Evolutionary conservation across 371 early-diverging fungal genomes (phyloP), one percentile per base, ranked within the genome.

Genomic region (Actinomortierella wolfii): DNA sequence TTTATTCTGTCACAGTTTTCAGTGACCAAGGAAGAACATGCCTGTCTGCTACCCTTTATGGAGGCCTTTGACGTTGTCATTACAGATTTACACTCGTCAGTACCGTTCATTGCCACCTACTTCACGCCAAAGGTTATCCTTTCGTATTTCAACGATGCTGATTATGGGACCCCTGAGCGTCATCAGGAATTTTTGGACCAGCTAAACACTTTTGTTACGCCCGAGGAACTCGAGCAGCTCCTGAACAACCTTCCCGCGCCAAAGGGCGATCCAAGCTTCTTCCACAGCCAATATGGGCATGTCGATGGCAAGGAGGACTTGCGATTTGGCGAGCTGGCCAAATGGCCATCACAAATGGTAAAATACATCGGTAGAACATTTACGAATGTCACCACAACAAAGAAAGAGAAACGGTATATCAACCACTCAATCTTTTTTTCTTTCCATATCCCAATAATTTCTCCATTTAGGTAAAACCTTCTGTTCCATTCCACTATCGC

Each of bases 21-120:
- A 13, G 76, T 71, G 29, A 64, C 73, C 1, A 56, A 51, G 13
- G 67, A 67, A 2, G 76, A 76, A 44, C 67, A 76, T 41, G 56
- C 68, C 8, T 76, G 73, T 43, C 54, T 76, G 23, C 42, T 76
- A 44, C 76, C 76, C 18, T 76, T 76, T 51, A 67, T 76, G 57
- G 76, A 76, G 49, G 76, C 69, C 18, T 71, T 76, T 50, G 67
- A 66, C 51, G 55, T 76, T 7, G 53, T 76, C 57, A 61, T 76
- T 20, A 71, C 71, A n/a, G 76, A 76, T 29, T 40, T 76, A 29
- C 76, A 71, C 23, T 76, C 76, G 18, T 76, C 73, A 11, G 71
- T 76, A 0, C 76, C 76, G 0, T 76, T 71, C 24, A 76, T 76
- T 49, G 76, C 76, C 9, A 71, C 76, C 3, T 76, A 76, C 34